A percentile compares a stretch with the other conserved stretches of the same genome.
These are phyloP conservation scores for Saccharomyces paradoxus DNA, from an alignment of 805 yeast species.

Conservation along the genomic window DNA sequence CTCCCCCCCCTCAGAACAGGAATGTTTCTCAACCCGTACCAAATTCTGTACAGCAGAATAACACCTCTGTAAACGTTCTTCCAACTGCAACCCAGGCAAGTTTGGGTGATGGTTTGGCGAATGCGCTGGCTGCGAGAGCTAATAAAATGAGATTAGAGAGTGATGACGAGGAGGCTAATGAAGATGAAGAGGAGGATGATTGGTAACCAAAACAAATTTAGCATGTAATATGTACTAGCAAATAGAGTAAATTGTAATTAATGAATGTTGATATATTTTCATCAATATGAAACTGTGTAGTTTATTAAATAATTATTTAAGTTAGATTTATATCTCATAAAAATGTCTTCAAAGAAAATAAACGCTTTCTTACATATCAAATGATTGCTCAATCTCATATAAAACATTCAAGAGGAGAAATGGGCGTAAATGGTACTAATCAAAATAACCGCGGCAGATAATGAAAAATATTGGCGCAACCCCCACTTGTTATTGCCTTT, in stretches of 20 bases:
- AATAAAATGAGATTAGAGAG: constrained; percentile 49
- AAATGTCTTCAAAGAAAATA: neutral
- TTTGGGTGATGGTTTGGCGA: constrained; percentile 75
- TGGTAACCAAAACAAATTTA: constrained; percentile 13
- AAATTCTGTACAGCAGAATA: constrained; percentile 1
- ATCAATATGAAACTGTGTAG: neutral
- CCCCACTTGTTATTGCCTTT: constrained; percentile 25
- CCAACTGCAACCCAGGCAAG: constrained; percentile 19
- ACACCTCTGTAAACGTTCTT: constrained; percentile 12
- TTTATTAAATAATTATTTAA: too few species aligned
- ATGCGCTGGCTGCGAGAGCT: constrained; percentile 71
- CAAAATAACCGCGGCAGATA: neutral
- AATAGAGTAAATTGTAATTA: neutral
- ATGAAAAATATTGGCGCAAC: neutral
- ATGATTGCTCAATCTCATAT: neutral
- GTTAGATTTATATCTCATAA: too few species aligned
- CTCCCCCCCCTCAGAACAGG: constrained; percentile 30
- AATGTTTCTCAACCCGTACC: constrained; percentile 1
- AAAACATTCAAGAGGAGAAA: neutral
- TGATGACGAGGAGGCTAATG: constrained; percentile 64
- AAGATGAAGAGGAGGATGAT: constrained; percentile 44
- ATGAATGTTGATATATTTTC: neutral
- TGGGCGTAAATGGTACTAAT: neutral
- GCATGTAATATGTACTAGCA: neutral
- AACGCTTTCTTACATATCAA: neutral